phyloP scores from a whole-genome alignment of 179 eudicot genomes.

The Gypsophila paniculata region DNA sequence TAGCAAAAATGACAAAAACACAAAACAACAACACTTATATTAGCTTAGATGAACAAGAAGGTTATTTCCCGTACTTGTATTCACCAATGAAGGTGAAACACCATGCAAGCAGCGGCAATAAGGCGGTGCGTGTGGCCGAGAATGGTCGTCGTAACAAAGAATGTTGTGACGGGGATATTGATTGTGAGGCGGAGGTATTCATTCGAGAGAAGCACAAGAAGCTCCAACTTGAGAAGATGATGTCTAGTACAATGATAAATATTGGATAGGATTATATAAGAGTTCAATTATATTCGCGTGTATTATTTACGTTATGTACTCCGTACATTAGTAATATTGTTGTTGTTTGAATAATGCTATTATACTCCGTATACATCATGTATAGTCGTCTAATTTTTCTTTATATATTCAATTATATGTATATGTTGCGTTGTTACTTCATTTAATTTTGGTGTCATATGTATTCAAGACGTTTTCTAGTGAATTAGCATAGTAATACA shows the following conservation, averaged over 20 bases:
- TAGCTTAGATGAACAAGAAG: slow-evolving; percentile 28
- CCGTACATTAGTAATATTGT: too few species aligned
- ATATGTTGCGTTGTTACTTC: background rate
- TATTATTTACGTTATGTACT: background rate
- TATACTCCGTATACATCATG: background rate
- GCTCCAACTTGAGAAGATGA: background rate
- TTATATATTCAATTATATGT: too few species aligned
- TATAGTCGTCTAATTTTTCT: too few species aligned
- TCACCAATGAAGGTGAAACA: slow-evolving; percentile 16
- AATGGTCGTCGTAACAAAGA: slow-evolving; percentile 12
- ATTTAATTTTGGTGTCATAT: too few species aligned
- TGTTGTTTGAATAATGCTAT: background rate
- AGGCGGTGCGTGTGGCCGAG: slow-evolving; percentile 1
- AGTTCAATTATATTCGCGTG: background rate
- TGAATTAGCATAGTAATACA: too few species aligned
- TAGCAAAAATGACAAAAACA: background rate
- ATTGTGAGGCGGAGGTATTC: slow-evolving; percentile 34
- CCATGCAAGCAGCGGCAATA: background rate
- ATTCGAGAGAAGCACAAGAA: slow-evolving; percentile 24
- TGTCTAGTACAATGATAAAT: background rate
- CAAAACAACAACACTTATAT: background rate
- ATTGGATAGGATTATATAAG: background rate
- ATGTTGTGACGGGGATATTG: slow-evolving; percentile 21
- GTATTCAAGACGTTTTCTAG: too few species aligned
- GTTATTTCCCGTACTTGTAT: slow-evolving; percentile 24